Evolutionary conservation across 106 monocot species (phyloP).

Genomic region (Agapanthus africanus): DNA sequence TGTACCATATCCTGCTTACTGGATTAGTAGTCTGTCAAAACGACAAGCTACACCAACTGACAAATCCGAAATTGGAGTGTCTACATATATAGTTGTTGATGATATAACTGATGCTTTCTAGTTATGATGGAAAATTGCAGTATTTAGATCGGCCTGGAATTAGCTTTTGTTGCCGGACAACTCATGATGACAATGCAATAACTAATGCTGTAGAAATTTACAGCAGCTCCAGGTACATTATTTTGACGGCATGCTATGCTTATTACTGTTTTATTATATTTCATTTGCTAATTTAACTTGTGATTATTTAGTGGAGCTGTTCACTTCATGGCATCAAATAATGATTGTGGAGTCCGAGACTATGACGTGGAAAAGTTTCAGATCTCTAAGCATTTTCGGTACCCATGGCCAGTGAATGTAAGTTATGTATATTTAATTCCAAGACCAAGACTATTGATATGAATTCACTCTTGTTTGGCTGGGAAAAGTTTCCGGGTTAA

Average conservation of each 20-base stretch:
- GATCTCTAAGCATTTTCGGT: constrained; percentile 40
- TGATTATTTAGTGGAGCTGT: constrained; percentile 39
- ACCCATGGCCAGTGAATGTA: constrained; percentile 64
- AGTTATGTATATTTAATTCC: too few species aligned
- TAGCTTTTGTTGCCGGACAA: constrained; percentile 33
- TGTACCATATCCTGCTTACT: neutral
- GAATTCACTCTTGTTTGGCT: too few species aligned
- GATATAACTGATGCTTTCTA: neutral
- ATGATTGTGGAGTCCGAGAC: constrained; percentile 58
- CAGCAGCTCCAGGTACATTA: constrained; percentile 25
- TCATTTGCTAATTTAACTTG: neutral
- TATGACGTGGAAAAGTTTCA: constrained; percentile 63
- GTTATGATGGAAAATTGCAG: constrained; percentile 19
- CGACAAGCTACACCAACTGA: neutral
- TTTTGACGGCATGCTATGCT: neutral
- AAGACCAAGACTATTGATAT: too few species aligned
- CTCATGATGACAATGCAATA: constrained; percentile 26
- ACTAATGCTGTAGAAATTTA: constrained; percentile 61
- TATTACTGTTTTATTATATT: neutral
- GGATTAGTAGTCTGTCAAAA: neutral
- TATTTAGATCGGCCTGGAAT: constrained; percentile 50
- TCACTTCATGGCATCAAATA: constrained; percentile 31
- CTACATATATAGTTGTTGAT: neutral
- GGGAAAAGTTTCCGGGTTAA: too few species aligned
- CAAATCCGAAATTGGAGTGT: neutral